A percentile compares a stretch with the other conserved stretches of the same genome.
Conservation (phyloP, 129 eudicot genomes). For the Artemisia tridentata region DNA sequence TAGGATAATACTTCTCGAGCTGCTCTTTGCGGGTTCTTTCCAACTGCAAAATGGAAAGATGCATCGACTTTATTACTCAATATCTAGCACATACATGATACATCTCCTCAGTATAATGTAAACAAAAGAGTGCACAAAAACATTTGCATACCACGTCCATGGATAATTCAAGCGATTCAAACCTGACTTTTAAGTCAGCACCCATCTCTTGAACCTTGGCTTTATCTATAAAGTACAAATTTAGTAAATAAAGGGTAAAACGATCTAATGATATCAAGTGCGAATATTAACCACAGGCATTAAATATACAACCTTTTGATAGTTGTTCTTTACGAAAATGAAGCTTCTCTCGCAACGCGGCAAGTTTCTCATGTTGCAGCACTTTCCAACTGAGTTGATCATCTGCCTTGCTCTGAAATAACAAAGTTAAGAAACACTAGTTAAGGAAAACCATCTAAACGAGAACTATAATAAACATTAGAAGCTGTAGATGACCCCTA, state of each 20-base stretch:
- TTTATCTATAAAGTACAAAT: conserved; percentile 50
- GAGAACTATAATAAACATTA: neutral
- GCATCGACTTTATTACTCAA: neutral
- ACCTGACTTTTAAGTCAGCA: conserved; percentile 63
- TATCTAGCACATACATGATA: conserved; percentile 9
- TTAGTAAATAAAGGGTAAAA: conserved; percentile 7
- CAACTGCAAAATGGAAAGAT: conserved; percentile 50
- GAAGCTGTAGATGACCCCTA: too few relatives aligned
- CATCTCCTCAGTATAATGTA: neutral
- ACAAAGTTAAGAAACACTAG: neutral
- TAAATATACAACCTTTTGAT: conserved; percentile 50
- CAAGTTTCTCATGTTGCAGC: conserved; percentile 80
- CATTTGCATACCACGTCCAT: conserved; percentile 52
- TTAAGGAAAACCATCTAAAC: neutral
- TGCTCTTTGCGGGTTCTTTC: conserved; percentile 73
- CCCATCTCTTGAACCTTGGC: conserved; percentile 71
- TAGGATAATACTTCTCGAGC: conserved; percentile 86
- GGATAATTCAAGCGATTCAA: conserved; percentile 75
- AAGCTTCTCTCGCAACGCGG: conserved; percentile 76
- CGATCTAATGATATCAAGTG: conserved; percentile 3
- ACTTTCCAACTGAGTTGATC: conserved; percentile 90
- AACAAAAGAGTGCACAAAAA: conserved; percentile 1
- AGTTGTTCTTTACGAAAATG: conserved; percentile 66
- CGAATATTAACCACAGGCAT: conserved; percentile 6
- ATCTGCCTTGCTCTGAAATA: conserved; percentile 84